phyloP scores from a whole-genome alignment of 1,284 basidiomycete genomes.

The Trichosporon inkin region DNA sequence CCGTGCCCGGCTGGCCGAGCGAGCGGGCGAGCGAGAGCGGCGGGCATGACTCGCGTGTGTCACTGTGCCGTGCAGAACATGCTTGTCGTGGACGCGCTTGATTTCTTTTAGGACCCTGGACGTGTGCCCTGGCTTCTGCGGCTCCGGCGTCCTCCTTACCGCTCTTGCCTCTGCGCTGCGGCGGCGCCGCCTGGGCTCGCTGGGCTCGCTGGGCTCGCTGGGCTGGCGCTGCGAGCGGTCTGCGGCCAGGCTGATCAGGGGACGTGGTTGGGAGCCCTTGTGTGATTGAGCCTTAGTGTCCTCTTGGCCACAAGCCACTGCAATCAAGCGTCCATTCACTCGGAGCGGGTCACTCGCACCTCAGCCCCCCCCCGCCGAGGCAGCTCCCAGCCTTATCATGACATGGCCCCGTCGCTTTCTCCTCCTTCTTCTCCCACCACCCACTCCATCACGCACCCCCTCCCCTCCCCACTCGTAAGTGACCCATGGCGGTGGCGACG shows the following conservation, averaged over 20 bases:
- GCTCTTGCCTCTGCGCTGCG: no score
- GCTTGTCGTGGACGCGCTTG: slow-evolving; percentile 9
- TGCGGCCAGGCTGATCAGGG: slow-evolving; percentile 1
- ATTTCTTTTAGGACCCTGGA: slow-evolving; percentile 3
- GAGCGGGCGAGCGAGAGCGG: no score
- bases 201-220: no score
- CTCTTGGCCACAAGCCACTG: slow-evolving; percentile 9
- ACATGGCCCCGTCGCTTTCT: no score
- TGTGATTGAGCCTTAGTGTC: neutral
- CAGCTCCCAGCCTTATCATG: no score
- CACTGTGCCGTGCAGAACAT: no score
- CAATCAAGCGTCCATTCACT: neutral
- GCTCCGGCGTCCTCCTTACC: neutral
- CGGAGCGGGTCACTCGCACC: neutral
- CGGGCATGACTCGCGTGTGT: no score
- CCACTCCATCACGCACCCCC: neutral
- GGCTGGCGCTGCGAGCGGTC: no score
- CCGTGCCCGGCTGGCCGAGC: no score
- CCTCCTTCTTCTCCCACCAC: neutral
- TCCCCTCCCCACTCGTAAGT: neutral
- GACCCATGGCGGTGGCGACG: neutral
- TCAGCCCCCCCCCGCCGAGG: no score
- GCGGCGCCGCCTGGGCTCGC: no score
- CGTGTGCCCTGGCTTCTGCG: neutral
- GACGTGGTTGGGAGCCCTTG: neutral